Evolutionary conservation across 768 basidiomycete genomes (phyloP).

Genomic region (Jaapia argillacea): DNA sequence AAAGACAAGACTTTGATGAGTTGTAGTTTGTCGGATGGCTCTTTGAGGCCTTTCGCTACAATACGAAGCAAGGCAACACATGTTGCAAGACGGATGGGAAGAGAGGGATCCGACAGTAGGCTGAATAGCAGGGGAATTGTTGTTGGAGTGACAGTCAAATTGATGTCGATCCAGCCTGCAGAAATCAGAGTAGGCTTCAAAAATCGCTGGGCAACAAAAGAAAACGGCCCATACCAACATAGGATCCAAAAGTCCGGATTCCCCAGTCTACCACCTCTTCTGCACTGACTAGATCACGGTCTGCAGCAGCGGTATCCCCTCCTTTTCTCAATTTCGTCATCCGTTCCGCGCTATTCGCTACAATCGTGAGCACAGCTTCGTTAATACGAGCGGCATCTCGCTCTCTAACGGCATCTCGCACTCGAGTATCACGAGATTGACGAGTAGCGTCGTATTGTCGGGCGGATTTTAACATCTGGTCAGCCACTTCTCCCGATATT

Average conservation of each 20-base stretch:
- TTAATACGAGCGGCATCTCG: slow-evolving; percentile 83
- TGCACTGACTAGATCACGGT: slow-evolving; percentile 44
- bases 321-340: slow-evolving; percentile 44
- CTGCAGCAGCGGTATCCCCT: slow-evolving; percentile 23
- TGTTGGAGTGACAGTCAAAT: slow-evolving; percentile 84
- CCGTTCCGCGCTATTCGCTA: slow-evolving; percentile 58
- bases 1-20: slow-evolving; percentile 85
- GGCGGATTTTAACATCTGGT: slow-evolving; percentile 87
- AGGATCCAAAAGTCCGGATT: slow-evolving; percentile 85
- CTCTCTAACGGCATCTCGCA: slow-evolving; percentile 86
- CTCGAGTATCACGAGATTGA: slow-evolving; percentile 71
- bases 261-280: slow-evolving; percentile 87
- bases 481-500: slow-evolving; percentile 95
- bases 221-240: slow-evolving; percentile 65
- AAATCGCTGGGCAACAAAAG: neutral
- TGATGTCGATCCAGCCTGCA: slow-evolving; percentile 96
- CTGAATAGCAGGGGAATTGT: slow-evolving; percentile 81
- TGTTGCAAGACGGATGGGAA: slow-evolving; percentile 77
- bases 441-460: slow-evolving; percentile 60
- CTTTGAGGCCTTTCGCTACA: slow-evolving; percentile 89
- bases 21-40: slow-evolving; percentile 81
- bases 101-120: slow-evolving; percentile 66
- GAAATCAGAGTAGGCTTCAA: slow-evolving; percentile 2
- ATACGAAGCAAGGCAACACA: slow-evolving; percentile 74
- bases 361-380: slow-evolving; percentile 75